These are phyloP conservation scores for Rhizopogon vinicolor DNA, from an alignment of 768 basidiomycete species.

Conservation along the genomic window DNA sequence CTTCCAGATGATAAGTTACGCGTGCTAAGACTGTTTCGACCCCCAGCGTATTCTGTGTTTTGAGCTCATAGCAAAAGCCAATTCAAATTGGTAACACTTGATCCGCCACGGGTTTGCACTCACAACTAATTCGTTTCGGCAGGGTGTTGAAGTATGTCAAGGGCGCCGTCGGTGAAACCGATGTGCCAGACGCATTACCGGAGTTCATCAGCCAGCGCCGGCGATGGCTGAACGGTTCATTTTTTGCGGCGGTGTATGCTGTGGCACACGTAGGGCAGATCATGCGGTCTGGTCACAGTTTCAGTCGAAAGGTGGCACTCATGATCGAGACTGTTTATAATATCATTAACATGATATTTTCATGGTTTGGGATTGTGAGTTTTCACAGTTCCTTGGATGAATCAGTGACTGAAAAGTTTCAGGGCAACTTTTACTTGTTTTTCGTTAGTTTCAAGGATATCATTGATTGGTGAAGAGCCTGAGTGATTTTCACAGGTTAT, in stretches of 20 bases:
- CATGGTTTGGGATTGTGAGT: slow-evolving; percentile 91
- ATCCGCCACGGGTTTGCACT: background rate
- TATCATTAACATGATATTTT: slow-evolving; percentile 79
- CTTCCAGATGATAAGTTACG: background rate
- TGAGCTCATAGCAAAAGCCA: slow-evolving; percentile 71
- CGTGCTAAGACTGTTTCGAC: slow-evolving; percentile 11
- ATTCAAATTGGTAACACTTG: slow-evolving; percentile 64
- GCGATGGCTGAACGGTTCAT: slow-evolving; percentile 88
- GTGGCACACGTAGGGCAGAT: slow-evolving; percentile 61
- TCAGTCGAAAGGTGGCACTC: slow-evolving; percentile 65
- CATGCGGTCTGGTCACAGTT: slow-evolving; percentile 53
- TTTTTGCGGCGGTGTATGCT: slow-evolving; percentile 93
- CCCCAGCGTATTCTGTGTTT: slow-evolving; percentile 78
- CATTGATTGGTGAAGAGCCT: background rate
- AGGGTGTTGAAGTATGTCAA: slow-evolving; percentile 98
- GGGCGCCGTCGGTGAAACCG: slow-evolving; percentile 88
- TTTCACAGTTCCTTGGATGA: background rate
- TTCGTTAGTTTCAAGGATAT: slow-evolving; percentile 55
- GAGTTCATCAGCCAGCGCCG: slow-evolving; percentile 93
- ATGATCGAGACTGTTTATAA: slow-evolving; percentile 86
- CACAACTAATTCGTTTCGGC: slow-evolving; percentile 12
- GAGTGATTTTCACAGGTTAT: slow-evolving; percentile 51
- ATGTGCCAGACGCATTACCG: slow-evolving; percentile 88
- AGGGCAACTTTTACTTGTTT: slow-evolving; percentile 96
- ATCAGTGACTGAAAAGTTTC: background rate